phyloP scores from a whole-genome alignment of 768 basidiomycete genomes.

The Boletales sp. region DNA sequence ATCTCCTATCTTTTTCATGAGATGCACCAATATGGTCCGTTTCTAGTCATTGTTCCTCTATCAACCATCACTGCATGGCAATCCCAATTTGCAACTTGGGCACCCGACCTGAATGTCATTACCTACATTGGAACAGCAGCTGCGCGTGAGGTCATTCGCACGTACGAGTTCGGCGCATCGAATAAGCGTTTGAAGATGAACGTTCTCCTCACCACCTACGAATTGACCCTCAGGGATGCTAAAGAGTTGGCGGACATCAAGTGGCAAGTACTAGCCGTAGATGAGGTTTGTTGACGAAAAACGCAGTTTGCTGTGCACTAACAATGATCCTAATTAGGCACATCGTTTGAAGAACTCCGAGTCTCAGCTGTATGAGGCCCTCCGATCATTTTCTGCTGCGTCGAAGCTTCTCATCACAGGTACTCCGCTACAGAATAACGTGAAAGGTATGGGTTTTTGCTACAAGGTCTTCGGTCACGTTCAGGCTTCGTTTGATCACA shows the following conservation, averaged over 20 bases:
- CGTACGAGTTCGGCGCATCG: slow-evolving; percentile 87
- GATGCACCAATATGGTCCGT: slow-evolving; percentile 91
- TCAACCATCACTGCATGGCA: slow-evolving; percentile 99
- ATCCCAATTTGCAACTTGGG: slow-evolving; percentile 90
- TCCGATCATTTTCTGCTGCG: slow-evolving; percentile 82
- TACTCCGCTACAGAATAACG: slow-evolving; percentile 97
- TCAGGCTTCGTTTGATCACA: slow-evolving; percentile 29
- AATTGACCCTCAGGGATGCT: slow-evolving; percentile 86
- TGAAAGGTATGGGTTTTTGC: slow-evolving; percentile 68
- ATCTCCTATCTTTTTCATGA: slow-evolving; percentile 93
- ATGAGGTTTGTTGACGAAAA: slow-evolving; percentile 61
- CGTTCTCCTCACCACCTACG: slow-evolving; percentile 95
- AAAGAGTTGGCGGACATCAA: slow-evolving; percentile 90
- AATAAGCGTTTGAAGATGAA: slow-evolving; percentile 94
- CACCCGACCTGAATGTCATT: slow-evolving; percentile 94
- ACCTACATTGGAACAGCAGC: slow-evolving; percentile 90
- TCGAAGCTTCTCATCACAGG: slow-evolving; percentile 97
- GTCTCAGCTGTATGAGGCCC: slow-evolving; percentile 93
- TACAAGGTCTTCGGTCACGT: neutral
- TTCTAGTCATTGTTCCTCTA: slow-evolving; percentile 94
- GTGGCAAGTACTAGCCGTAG: slow-evolving; percentile 96
- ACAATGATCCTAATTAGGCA: slow-evolving; percentile 48
- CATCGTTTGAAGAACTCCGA: slow-evolving; percentile 98
- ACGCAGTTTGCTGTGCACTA: slow-evolving; percentile 5
- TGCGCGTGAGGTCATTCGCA: slow-evolving; percentile 87